Conservation (phyloP, 1,284 basidiomycete species). For the Rhodotorula sp. region DNA sequence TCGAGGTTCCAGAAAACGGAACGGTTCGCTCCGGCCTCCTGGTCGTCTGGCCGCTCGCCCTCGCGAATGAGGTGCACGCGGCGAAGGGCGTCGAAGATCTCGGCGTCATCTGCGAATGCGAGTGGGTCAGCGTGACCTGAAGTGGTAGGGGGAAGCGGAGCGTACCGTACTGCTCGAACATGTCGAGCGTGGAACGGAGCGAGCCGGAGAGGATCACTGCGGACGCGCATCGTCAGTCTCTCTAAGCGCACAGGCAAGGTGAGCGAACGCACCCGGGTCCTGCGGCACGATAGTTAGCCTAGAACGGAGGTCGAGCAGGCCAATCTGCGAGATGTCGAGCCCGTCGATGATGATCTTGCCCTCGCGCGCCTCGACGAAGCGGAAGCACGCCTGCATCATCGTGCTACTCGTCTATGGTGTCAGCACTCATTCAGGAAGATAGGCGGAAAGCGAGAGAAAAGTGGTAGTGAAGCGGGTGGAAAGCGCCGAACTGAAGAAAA, state of each 20-base stretch:
- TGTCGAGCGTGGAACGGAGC: slow-evolving; percentile 82
- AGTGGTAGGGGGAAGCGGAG: not conserved
- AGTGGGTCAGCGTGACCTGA: not conserved
- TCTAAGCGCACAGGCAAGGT: not conserved
- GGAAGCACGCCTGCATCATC: slow-evolving; percentile 89
- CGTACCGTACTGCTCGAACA: slow-evolving; percentile 73
- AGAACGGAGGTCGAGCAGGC: slow-evolving; percentile 78
- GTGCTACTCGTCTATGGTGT: slow-evolving; percentile 56
- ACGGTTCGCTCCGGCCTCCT: slow-evolving; percentile 65
- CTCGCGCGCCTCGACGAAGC: slow-evolving; percentile 84
- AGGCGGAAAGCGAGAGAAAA: no score
- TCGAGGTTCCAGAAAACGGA: slow-evolving; percentile 87
- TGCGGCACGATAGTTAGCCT: slow-evolving; percentile 86
- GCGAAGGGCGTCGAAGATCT: slow-evolving; percentile 84
- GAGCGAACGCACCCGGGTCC: slow-evolving; percentile 56
- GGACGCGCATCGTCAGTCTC: not conserved
- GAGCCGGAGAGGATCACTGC: slow-evolving; percentile 73
- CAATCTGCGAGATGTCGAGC: slow-evolving; percentile 80
- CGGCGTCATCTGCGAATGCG: slow-evolving; percentile 60
- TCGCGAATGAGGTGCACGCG: slow-evolving; percentile 75
- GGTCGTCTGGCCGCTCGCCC: slow-evolving; percentile 57
- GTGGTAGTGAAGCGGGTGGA: no score
- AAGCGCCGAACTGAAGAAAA: no score
- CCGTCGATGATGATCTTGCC: slow-evolving; percentile 83
- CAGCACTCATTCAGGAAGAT: no score